Base-by-base conservation (phyloP, 495 filamentous ascomycete species). In the Penicillium manginii region DNA sequence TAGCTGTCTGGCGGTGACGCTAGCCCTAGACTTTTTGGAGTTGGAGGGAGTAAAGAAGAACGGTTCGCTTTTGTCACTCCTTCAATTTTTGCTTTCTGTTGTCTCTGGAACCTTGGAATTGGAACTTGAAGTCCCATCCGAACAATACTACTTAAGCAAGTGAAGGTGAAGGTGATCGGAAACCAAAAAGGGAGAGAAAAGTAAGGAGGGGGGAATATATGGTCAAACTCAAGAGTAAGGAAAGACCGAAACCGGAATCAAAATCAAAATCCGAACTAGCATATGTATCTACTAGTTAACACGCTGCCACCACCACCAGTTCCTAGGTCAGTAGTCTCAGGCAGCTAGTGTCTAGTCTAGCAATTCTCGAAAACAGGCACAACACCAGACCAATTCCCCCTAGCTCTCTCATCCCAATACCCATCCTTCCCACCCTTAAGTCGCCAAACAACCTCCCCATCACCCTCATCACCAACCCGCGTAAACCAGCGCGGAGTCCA, bases 351-450 rank as follows among this genome's bases (percentile, higher is more conserved):
- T 29, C 26, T 29, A 29, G 26, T 29, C 37, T 17, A 33, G 6
- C 23, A 17, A 42, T 42, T 35, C 62, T 85, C 78, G 73, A 97
- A 96, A 47, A 98, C 83, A 63, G 87, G 81, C 57, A 84, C 78
- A 46, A 93, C 83, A 17, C 85, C 86, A 10, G 73, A 74, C 91
- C 91, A 98, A 21, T 75, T 77, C 2, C 88, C 87, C 62, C 73
- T 83, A 0, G 69, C 79, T 59, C 94, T 81, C 74, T 91, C 88
- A 64, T 96, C 94, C 94, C 93, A 98, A 75, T 98, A 98, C 26
- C 88, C 87, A 15, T 92, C 91, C 71, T 86, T 90, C 7, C 91
- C 92, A 10, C 73, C 73, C 79, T 88, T 93, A 61, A 96, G 69
- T 60, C 81, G 80, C 94, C 94, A 98, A 10, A 89, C 76, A 62